Evolutionary conservation across 306 rosid species (phyloP).

Genomic region (Vachellia pachyceras): DNA sequence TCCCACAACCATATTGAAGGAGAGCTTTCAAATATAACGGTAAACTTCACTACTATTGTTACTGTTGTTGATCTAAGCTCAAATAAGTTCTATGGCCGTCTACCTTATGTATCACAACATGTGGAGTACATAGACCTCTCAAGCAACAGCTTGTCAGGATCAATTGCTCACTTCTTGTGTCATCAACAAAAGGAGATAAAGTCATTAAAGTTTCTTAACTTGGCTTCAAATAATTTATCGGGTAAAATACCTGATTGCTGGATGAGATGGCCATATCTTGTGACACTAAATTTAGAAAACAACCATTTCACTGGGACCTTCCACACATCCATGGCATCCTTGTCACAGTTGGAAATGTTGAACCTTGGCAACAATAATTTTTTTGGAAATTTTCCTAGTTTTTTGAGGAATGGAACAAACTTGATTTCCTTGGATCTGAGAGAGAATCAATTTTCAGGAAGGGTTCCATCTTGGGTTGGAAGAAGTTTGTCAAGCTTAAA

Average conservation of each 20-base stretch:
- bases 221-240: neutral
- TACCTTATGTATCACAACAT: too few species aligned
- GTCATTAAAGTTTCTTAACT: neutral
- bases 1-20: too few species aligned
- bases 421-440: neutral
- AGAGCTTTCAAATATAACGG: too few species aligned
- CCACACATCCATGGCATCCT: neutral
- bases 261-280: conserved; percentile 1
- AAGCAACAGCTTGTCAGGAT: too few species aligned
- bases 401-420: neutral
- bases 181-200: neutral
- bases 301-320: neutral
- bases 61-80: too few species aligned
- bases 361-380: neutral
- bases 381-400: neutral
- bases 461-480: neutral
- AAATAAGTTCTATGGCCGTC: too few species aligned
- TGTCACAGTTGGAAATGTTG: neutral
- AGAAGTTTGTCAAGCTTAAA: neutral
- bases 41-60: too few species aligned
- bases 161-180: conserved; percentile 9
- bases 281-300: neutral
- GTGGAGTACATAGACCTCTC: too few species aligned
- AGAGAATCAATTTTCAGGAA: neutral
- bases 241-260: conserved; percentile 29